phyloP scores from a whole-genome alignment of 768 basidiomycete species.

The Collybia mongolica region DNA sequence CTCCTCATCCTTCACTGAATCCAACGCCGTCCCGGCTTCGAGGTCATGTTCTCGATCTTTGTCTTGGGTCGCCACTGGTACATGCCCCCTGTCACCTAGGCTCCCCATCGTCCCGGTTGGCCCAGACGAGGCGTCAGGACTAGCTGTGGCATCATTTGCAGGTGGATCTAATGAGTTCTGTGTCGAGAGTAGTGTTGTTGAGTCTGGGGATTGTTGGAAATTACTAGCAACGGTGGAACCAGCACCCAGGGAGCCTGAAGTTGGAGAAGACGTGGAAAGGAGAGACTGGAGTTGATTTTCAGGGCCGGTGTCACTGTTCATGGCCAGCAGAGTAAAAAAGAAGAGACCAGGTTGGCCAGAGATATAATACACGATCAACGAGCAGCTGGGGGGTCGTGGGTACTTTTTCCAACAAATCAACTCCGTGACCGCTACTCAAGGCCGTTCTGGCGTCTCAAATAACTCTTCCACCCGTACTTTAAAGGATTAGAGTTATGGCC shows the following conservation, averaged over 20 bases:
- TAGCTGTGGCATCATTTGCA: slow-evolving; percentile 7
- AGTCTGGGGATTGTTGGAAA: slow-evolving; percentile 15
- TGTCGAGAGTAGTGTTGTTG: slow-evolving; percentile 10
- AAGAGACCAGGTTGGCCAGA: slow-evolving; percentile 11
- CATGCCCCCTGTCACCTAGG: not conserved
- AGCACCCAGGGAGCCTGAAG: slow-evolving; percentile 27
- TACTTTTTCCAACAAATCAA: slow-evolving; percentile 29
- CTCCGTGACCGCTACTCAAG: slow-evolving; percentile 4
- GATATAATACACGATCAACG: slow-evolving; percentile 29
- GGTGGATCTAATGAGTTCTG: slow-evolving; percentile 7
- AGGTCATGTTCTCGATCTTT: slow-evolving; percentile 20
- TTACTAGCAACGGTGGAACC: slow-evolving; percentile 17
- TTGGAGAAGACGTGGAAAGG: slow-evolving; percentile 25
- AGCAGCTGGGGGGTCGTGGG: slow-evolving; percentile 33
- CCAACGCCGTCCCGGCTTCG: slow-evolving; percentile 12
- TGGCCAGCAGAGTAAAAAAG: slow-evolving; percentile 33
- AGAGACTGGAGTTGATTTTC: slow-evolving; percentile 25
- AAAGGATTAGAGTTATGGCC: not conserved
- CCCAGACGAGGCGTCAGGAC: slow-evolving; percentile 3
- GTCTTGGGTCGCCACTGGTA: slow-evolving; percentile 6
- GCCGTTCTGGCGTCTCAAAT: not conserved
- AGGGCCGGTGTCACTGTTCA: slow-evolving; percentile 41
- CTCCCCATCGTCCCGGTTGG: not conserved
- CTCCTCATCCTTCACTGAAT: slow-evolving; percentile 33
- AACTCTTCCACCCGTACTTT: not conserved